Evolutionary conservation across 257 asterid species (phyloP), one percentile per base, ranked within the genome.

Genomic region (Nicotiana noctiflora): DNA sequence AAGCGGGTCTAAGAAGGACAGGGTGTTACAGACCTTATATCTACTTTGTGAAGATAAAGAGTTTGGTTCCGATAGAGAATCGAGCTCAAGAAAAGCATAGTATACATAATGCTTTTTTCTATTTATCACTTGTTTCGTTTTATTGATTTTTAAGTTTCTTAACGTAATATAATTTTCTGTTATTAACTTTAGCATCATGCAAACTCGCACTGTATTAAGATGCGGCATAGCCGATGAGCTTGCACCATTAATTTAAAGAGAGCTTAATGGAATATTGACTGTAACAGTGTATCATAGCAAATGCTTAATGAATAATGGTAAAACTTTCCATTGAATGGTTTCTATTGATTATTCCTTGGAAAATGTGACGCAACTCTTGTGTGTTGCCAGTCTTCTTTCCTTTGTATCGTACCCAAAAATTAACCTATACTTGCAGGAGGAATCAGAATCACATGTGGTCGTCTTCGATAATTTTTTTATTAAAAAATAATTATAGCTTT

Each of bases 321-420:
- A 72, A 46, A 7, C 78, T 72, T 72, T 72, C 25, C 15, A 14
- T 23, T 23, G 78, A 46, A 72, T 23, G 78, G 61, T 23, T 13
- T 72, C 0, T 46, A 49, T 31, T 46, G 78, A 23, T 46, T 49
- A 72, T 72, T 72, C 78, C 44, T 68, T 23, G 59, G 40, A 46
- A 72, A 46, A 13, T 21, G 60, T 72, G 40, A 53, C 2, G 18
- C 78, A 13, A 14, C 14, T 14, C 14, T 46, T 13, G 59, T 46
- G 57, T 68, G 6, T 44, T 40, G 57, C 77, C 77, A 12, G 3
- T 23, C 60, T 46, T 21, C 23, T 21, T 13, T 40, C 23, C 78
- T 46, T 72, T 72, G 78, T 23, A 70, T 70, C 77, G 14, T 70
- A 72, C 44, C 61, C 5, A 72, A 72, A 72, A 72, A 37, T 46